Evolutionary conservation across 179 eudicot genomes (phyloP).

Genomic region (Corrigiola litoralis): DNA sequence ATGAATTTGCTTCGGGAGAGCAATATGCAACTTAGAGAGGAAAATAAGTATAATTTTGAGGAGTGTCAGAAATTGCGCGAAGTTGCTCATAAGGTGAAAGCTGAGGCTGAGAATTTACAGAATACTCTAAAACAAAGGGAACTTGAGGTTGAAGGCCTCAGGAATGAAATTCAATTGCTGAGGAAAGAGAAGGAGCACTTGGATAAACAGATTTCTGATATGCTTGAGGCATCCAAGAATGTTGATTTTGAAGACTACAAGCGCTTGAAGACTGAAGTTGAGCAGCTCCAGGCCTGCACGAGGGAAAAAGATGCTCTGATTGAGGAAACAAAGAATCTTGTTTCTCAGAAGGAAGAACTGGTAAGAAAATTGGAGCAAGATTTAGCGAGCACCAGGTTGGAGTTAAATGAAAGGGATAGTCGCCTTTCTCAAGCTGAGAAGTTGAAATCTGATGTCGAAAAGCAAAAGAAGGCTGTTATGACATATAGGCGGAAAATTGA

Average conservation of each 20-base stretch:
- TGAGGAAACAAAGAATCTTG: constrained; percentile 48
- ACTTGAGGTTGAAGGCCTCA: constrained; percentile 45
- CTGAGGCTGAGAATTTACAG: constrained; percentile 53
- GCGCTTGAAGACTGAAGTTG: constrained; percentile 50
- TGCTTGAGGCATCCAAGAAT: constrained; percentile 54
- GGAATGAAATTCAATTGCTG: constrained; percentile 47
- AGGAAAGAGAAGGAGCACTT: constrained; percentile 49
- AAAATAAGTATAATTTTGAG: constrained; percentile 77
- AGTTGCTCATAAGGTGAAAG: constrained; percentile 41
- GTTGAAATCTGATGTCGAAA: constrained; percentile 58
- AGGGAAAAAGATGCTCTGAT: constrained; percentile 56
- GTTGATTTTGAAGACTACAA: constrained; percentile 65
- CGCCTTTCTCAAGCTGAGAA: constrained; percentile 57
- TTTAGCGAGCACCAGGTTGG: constrained; percentile 46
- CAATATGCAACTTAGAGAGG: constrained; percentile 91
- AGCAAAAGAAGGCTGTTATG: constrained; percentile 33
- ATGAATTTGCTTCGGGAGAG: constrained; percentile 94
- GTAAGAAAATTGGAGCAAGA: constrained; percentile 65
- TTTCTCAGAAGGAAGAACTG: constrained; percentile 51
- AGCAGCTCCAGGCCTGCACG: constrained; percentile 53
- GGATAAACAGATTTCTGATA: constrained; percentile 54
- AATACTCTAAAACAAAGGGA: constrained; percentile 48
- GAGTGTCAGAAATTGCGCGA: constrained; percentile 91
- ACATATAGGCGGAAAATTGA: constrained; percentile 35
- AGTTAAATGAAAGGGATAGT: constrained; percentile 50